Evolutionary conservation across 2,329 filamentous ascomycete species (phyloP), one percentile per base, ranked within the genome.

Genomic region (Beauveria scarabaeidicola): DNA sequence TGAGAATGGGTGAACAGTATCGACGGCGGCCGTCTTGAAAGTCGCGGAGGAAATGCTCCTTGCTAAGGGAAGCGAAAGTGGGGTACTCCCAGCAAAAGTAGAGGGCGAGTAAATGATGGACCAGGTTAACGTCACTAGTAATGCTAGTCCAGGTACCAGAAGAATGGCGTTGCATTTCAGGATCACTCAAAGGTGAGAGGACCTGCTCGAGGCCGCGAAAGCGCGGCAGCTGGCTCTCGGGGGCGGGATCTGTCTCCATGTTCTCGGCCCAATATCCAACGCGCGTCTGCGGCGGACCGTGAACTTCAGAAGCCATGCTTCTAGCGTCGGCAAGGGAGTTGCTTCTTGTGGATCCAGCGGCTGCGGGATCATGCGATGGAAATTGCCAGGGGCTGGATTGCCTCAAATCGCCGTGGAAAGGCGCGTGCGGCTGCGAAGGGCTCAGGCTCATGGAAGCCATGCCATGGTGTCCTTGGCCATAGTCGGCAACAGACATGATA

Each of bases 51-150:
- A 90, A 90, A 66, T 87, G 82, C 65, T 89, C 85, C 67, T 88
- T 86, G 67, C 85, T 88, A 48, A 91, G 79, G 2, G 88, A 83
- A 3, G 86, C 83, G 71, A 89, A 90, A 13, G 87, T 90, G 3
- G 88, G 86, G 68, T 91, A 89, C 64, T 88, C 83, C 82, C 87
- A 90, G 74, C 85, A 88, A 64, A 90, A 90, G 72, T 89, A 90
- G 36, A 89, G 74, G 0, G 81, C 78, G 56, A 89, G 72, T 10
- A 89, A 75, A 65, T 86, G 84, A 62, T 85, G 78, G 1, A 89
- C 82, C 32, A 89, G 77, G 13, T 69, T 72, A 13, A 75, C 66
- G 63, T 89, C 85, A 3, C 70, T 67, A 2, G 85, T 87, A 23
- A 89, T 78, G 43, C 66, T 75, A 1, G 86, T 88, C 87, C 86